These are phyloP conservation scores for Globisporangium iwayamae DNA, from an alignment of 352 stramenopile species.

Conservation along the genomic window DNA sequence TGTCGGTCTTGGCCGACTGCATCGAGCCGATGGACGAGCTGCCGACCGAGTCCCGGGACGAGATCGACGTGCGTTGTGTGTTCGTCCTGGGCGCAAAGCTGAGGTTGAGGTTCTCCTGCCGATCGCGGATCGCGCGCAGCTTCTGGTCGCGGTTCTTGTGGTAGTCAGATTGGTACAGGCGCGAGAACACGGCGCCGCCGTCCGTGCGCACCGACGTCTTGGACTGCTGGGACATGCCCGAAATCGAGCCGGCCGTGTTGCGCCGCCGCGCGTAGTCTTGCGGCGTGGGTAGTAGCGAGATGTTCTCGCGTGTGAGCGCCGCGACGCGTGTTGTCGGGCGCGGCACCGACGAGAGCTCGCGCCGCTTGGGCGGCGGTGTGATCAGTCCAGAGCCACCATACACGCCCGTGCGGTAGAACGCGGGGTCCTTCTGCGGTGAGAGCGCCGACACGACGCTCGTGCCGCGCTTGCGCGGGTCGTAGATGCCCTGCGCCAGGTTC, in stretches of 20 bases:
- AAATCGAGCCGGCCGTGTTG: constrained; percentile 54
- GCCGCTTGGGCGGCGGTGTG: constrained; percentile 26
- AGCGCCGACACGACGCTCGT: constrained; percentile 12
- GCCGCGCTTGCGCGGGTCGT: constrained; percentile 13
- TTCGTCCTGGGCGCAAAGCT: constrained; percentile 60
- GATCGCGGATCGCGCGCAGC: constrained; percentile 55
- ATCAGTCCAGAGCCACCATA: constrained; percentile 25
- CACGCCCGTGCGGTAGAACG: constrained; percentile 5
- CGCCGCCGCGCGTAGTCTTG: constrained; percentile 18
- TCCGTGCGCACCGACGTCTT: constrained; percentile 72
- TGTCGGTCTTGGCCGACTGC: constrained; percentile 74
- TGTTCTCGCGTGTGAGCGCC: constrained; percentile 75
- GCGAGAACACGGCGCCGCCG: constrained; percentile 75
- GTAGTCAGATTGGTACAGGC: constrained; percentile 81
- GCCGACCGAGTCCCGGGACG: constrained; percentile 60
- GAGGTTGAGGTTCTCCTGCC: constrained; percentile 55
- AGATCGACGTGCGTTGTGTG: constrained; percentile 36
- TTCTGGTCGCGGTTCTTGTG: constrained; percentile 78
- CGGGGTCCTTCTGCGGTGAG: constrained; percentile 13
- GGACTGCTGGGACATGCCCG: constrained; percentile 61
- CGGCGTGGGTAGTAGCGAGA: constrained; percentile 62
- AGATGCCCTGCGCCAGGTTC: constrained; percentile 17
- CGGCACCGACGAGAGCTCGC: constrained; percentile 24
- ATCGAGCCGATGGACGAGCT: constrained; percentile 58
- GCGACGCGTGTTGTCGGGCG: constrained; percentile 46